Percentiles rank a stretch among this genome's conserved stretches.
Evolutionary conservation across 2,329 filamentous ascomycete species (phyloP).

Genomic region (Teratosphaeria epicoccoides): DNA sequence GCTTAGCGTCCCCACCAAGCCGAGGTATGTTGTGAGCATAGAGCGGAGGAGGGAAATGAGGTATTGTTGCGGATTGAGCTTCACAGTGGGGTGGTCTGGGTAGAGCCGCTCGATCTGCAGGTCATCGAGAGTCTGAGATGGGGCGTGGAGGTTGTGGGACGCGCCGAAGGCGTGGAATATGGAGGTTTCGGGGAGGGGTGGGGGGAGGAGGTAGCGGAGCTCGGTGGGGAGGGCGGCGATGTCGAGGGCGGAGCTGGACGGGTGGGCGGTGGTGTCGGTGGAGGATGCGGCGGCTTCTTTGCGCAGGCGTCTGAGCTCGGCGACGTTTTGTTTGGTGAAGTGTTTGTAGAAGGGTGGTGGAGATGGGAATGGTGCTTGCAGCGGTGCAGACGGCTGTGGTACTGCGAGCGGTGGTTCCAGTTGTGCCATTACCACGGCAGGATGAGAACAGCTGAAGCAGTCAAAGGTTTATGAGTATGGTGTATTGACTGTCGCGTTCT

Average conservation of each 20-base stretch:
- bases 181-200: slow-evolving; percentile 52
- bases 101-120: slow-evolving; percentile 63
- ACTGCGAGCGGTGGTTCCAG: slow-evolving; percentile 29
- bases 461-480: too few relatives aligned
- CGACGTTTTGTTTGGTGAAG: slow-evolving; percentile 68
- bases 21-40: slow-evolving; percentile 77
- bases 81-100: slow-evolving; percentile 34
- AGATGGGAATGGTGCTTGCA: slow-evolving; percentile 59
- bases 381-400: background rate
- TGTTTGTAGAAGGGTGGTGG: slow-evolving; percentile 84
- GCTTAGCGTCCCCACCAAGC: slow-evolving; percentile 63
- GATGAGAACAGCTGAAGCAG: too few relatives aligned
- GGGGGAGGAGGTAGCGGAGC: slow-evolving; percentile 69
- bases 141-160: slow-evolving; percentile 49
- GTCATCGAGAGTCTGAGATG: slow-evolving; percentile 58
- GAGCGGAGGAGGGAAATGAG: slow-evolving; percentile 69
- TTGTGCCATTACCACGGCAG: slow-evolving; percentile 44
- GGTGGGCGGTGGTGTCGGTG: slow-evolving; percentile 20
- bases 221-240: slow-evolving; percentile 53
- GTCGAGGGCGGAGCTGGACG: slow-evolving; percentile 13
- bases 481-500: too few relatives aligned
- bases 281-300: slow-evolving; percentile 17
- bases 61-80: slow-evolving; percentile 40
- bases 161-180: slow-evolving; percentile 67
- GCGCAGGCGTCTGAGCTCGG: slow-evolving; percentile 37